These are phyloP conservation scores for Ogataea sp. DNA, from an alignment of 805 yeast genomes.

Conservation along the genomic window DNA sequence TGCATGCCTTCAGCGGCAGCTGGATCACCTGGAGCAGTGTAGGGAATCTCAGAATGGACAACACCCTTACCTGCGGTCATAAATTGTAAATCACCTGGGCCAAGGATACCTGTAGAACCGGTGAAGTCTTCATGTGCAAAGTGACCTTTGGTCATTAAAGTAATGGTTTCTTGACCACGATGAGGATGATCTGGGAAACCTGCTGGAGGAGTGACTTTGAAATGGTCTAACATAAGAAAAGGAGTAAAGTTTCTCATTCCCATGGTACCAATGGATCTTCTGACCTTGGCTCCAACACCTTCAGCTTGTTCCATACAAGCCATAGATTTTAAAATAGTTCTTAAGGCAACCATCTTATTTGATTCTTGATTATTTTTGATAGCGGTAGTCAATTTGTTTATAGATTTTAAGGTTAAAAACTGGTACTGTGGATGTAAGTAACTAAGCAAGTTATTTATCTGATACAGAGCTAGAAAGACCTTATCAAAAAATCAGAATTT, in stretches of 20 bases:
- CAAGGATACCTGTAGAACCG: conserved; percentile 68
- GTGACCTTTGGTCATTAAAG: conserved; percentile 55
- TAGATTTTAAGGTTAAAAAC: background rate
- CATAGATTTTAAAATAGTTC: conserved; percentile 44
- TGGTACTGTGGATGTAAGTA: background rate
- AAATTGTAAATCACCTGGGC: conserved; percentile 82
- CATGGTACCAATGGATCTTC: conserved; percentile 70
- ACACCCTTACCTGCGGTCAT: conserved; percentile 92
- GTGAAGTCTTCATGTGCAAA: conserved; percentile 84
- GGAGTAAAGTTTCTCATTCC: conserved; percentile 72
- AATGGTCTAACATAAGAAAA: conserved; percentile 76
- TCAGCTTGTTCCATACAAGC: conserved; percentile 66
- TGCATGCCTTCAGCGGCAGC: conserved; percentile 59
- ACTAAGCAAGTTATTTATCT: no score
- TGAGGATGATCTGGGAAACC: conserved; percentile 87
- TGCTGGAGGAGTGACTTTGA: conserved; percentile 50
- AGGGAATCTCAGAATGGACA: conserved; percentile 84
- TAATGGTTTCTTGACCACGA: conserved; percentile 76
- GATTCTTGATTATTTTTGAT: background rate
- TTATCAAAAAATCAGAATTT: no score
- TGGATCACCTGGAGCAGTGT: conserved; percentile 38
- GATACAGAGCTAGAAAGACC: no score
- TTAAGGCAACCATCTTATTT: conserved; percentile 9
- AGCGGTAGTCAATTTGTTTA: background rate
- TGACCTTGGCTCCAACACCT: conserved; percentile 83